These are phyloP conservation scores for Colletotrichum sp. DNA, from an alignment of 2,329 filamentous ascomycete genomes.

Conservation along the genomic window DNA sequence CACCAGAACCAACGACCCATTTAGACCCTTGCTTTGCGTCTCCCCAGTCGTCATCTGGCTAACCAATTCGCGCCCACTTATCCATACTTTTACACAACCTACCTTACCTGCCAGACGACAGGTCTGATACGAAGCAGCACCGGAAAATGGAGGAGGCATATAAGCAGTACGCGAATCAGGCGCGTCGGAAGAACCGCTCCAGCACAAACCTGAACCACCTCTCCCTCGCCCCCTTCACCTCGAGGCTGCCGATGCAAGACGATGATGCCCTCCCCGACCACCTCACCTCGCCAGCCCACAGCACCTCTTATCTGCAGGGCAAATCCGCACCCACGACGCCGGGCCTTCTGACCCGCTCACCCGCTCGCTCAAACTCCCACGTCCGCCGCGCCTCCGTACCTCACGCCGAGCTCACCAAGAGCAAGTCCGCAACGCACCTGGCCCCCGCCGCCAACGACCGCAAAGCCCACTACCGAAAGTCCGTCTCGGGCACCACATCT, in stretches of 20 bases:
- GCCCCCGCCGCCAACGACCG: conserved; percentile 24
- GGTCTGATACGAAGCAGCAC: neutral
- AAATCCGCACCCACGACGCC: conserved; percentile 70
- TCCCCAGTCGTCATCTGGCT: neutral
- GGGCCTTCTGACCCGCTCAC: conserved; percentile 64
- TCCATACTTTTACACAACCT: neutral
- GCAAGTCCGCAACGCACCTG: conserved; percentile 68
- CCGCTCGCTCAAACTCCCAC: conserved; percentile 53
- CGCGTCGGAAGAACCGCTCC: conserved; percentile 64
- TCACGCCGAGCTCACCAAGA: conserved; percentile 54
- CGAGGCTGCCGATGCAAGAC: conserved; percentile 63
- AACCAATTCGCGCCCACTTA: neutral
- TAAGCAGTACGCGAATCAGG: conserved; percentile 63
- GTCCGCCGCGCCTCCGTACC: conserved; percentile 48
- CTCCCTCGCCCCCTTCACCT: conserved; percentile 68
- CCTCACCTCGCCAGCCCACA: conserved; percentile 36
- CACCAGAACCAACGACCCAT: neutral
- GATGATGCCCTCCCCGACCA: conserved; percentile 50
- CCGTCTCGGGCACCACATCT: conserved; percentile 34
- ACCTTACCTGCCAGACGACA: neutral
- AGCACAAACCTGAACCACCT: conserved; percentile 64
- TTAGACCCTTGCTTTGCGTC: neutral
- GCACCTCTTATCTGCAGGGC: conserved; percentile 63
- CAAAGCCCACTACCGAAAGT: conserved; percentile 25
- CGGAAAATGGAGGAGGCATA: conserved; percentile 61